Percentiles rank a stretch among this genome's conserved stretches.
These are phyloP conservation scores for Kandelia obovata DNA, from an alignment of 345 rosid genomes.

Conservation along the genomic window DNA sequence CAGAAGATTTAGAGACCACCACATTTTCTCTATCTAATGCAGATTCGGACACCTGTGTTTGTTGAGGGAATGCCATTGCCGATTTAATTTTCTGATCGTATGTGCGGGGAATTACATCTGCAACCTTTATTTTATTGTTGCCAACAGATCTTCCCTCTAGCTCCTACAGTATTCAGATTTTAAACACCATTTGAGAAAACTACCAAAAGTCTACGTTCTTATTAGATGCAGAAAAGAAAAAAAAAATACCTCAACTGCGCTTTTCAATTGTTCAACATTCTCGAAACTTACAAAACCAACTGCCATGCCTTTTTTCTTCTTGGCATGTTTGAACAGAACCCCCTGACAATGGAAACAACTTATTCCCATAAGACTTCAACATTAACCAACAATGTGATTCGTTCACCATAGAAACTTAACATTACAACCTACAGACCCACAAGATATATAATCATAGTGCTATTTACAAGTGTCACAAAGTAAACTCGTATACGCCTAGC, in stretches of 20 bases:
- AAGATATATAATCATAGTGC: too few species aligned
- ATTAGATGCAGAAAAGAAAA: neutral
- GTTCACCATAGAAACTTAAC: too few species aligned
- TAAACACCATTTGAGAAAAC: conserved; percentile 8
- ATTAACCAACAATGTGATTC: too few species aligned
- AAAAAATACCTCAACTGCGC: conserved; percentile 49
- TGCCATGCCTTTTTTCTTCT: conserved; percentile 79
- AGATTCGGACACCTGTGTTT: conserved; percentile 16
- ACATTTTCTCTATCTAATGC: conserved; percentile 27
- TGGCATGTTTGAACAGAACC: conserved; percentile 49
- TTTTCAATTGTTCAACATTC: conserved; percentile 54
- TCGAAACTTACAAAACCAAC: conserved; percentile 84
- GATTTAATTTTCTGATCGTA: conserved; percentile 52
- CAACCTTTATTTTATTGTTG: conserved; percentile 64
- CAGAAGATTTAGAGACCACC: conserved; percentile 13
- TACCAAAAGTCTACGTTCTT: conserved; percentile 7
- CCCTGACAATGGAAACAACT: conserved; percentile 40
- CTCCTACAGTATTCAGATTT: conserved; percentile 39
- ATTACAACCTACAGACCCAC: too few species aligned
- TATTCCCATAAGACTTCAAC: neutral
- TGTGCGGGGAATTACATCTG: conserved; percentile 67
- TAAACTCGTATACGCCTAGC: too few species aligned
- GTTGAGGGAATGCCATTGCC: conserved; percentile 29
- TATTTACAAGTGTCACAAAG: too few species aligned
- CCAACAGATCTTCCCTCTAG: conserved; percentile 64